Evolutionary conservation across 2,329 filamentous ascomycete species (phyloP).

Genomic region (Colletotrichum sp.): DNA sequence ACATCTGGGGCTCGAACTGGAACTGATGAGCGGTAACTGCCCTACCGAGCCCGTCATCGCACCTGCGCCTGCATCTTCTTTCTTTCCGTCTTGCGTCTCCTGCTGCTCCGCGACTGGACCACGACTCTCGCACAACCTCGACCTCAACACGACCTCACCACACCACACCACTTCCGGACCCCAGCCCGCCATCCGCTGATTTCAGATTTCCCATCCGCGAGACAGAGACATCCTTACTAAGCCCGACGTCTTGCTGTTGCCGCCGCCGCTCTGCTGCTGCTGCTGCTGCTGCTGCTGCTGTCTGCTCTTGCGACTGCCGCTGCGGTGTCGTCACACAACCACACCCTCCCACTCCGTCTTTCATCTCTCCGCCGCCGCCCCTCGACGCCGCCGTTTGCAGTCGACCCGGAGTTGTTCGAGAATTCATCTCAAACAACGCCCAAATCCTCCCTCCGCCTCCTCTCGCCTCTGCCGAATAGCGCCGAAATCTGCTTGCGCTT

Average conservation of each 20-base stretch:
- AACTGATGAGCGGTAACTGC: not conserved
- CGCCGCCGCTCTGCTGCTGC: not conserved
- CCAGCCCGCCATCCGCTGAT: not conserved
- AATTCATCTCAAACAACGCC: not conserved
- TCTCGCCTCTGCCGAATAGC: not conserved
- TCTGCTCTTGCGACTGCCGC: not conserved
- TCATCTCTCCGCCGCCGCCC: not conserved
- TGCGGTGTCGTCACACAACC: not conserved
- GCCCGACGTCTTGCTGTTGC: not conserved
- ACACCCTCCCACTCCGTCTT: not conserved
- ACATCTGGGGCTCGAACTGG: not conserved
- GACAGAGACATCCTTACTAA: slow-evolving; percentile 4
- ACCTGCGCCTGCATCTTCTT: not conserved
- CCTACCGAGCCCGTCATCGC: not conserved
- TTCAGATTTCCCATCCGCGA: not conserved
- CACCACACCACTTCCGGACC: slow-evolving; percentile 14
- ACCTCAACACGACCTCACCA: not conserved
- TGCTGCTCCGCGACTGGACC: not conserved
- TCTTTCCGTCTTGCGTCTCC: not conserved
- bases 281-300: not conserved
- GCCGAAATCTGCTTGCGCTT: slow-evolving; percentile 10
- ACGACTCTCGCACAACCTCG: not conserved
- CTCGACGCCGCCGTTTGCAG: slow-evolving; percentile 18
- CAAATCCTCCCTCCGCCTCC: not conserved
- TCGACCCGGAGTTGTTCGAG: slow-evolving; percentile 3